Evolutionary conservation across 768 basidiomycete genomes (phyloP).

Genomic region (Phylloporus arenicola): DNA sequence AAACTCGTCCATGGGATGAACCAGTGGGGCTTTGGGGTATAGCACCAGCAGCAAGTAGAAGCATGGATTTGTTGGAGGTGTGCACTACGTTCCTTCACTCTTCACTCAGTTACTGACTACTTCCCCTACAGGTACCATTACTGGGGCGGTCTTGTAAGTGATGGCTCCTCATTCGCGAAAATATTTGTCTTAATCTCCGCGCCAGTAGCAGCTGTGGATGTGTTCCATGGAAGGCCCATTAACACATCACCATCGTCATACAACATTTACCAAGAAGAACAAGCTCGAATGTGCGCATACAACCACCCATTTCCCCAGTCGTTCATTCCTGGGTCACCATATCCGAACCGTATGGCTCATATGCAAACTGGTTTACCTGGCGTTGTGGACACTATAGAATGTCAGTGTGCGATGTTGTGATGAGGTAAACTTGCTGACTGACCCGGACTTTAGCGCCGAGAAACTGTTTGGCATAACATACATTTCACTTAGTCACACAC

Average conservation of each 20-base stretch:
- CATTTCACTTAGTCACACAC: constrained; percentile 72
- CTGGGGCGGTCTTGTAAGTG: constrained; percentile 71
- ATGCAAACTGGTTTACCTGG: constrained; percentile 29
- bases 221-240: constrained; percentile 14
- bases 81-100: constrained; percentile 18
- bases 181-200: constrained; percentile 16
- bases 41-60: constrained; percentile 78
- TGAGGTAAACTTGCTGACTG: constrained; percentile 4
- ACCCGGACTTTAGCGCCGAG: constrained; percentile 37
- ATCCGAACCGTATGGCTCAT: constrained; percentile 49
- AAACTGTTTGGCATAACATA: constrained; percentile 70
- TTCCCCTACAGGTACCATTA: constrained; percentile 53
- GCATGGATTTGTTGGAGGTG: constrained; percentile 76
- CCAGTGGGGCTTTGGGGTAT: constrained; percentile 55
- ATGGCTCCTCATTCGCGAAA: constrained; percentile 6
- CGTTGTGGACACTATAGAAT: neutral
- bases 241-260: constrained; percentile 5
- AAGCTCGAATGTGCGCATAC: constrained; percentile 57
- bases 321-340: constrained; percentile 61
- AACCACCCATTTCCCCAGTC: constrained; percentile 32
- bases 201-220: constrained; percentile 57
- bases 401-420: constrained; percentile 48
- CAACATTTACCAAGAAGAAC: constrained; percentile 49
- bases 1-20: constrained; percentile 7
- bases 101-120: constrained; percentile 4